Base-by-base conservation (phyloP, 2,329 filamentous ascomycete genomes). In the Ophiostoma sp. region DNA sequence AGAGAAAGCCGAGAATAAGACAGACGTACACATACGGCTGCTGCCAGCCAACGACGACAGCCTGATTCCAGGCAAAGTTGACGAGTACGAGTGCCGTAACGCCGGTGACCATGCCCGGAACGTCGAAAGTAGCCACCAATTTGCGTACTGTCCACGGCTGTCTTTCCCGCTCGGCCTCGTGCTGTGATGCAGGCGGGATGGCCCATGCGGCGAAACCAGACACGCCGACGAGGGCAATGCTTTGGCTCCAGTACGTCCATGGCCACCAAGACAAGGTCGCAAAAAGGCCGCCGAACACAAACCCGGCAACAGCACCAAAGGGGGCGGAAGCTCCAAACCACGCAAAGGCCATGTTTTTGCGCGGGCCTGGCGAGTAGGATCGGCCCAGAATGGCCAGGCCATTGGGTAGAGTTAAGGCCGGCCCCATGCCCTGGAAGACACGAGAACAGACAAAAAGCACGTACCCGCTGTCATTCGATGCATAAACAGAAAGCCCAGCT, bases 391-490 rank as follows among this genome's bases (percentile, higher is more conserved):
- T 83, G 2, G 89, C 90, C 19, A 92, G 80, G 0, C 84, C 89
- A 75, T 91, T 93, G 0, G 91, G 90, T 25, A 92, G 81, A 17
- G 86, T 81, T 39, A 92, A 82, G 0, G 90, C 89, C 0, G 89
- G 88, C 0, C 91, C 91, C 28, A 91, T 85, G 0, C 89, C 88
- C 75, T 90, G 88, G 2, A 90, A 78, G 0, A 85, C 87, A 6
- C 88, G 83, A n/a, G 83, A 82, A 48, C 85, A 81, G 74, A 87
- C 82, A 76, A 88, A 88, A 15, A 87, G 80, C 1, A 83, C 80
- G 73, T 90, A 86, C 80, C 74, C 66, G 15, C n/a, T 8, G 72
- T 25, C 61, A 36, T 55, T n/a, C 45, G 45, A n/a, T 22, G 64
- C 28, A 33, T 72, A 93, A 8, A 73, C 74, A 1, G 71, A 25